Evolutionary conservation across 768 basidiomycete species (phyloP), one percentile per base, ranked within the genome.

Genomic region (Tricholoma flavovirens): DNA sequence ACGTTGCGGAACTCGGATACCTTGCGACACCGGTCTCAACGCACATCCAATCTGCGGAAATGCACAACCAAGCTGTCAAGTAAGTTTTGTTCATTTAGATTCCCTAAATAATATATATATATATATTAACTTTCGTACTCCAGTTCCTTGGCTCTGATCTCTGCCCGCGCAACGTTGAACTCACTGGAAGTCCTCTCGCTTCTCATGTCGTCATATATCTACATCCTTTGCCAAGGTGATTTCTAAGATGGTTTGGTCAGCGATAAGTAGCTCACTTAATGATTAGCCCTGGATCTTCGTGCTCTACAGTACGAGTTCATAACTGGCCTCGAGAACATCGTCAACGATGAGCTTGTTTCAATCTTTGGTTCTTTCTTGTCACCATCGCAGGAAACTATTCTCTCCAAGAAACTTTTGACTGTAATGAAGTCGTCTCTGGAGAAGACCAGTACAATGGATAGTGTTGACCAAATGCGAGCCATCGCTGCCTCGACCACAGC

Each of bases 61-160:
- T 90, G 79, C 87, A 90, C 62, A 92, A 92, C 63, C 89, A 91
- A 67, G 83, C 88, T 9, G 81, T 91, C 66, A 92, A 91, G 87
- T 86, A 61, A 64, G 84, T 71, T 40, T 42, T 29, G 15, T 19
- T 15, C 29, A 17, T 6, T 40, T 22, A 14, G n/a, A 2, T 24
- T 30, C 14, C 43, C 9, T 17, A 52, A 12, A 45, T 26, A 49
- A 43, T 11, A n/a, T n/a, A n/a, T n/a, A n/a, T n/a, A n/a, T n/a
- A n/a, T n/a, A n/a, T 53, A 29, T 32, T 30, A 17, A 49, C 29
- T 4, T 30, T 22, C 12, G 3, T 17, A 10, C 46, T 43, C 15
- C 50, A 80, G 80, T 58, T 82, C 80, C 26, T 64, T 82, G 65
- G 88, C 89, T 8, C 73, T 90, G 59, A 85, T 90, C 55, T 87